Conservation (phyloP, 352 stramenopile species). For the Pythium phragmitis region DNA sequence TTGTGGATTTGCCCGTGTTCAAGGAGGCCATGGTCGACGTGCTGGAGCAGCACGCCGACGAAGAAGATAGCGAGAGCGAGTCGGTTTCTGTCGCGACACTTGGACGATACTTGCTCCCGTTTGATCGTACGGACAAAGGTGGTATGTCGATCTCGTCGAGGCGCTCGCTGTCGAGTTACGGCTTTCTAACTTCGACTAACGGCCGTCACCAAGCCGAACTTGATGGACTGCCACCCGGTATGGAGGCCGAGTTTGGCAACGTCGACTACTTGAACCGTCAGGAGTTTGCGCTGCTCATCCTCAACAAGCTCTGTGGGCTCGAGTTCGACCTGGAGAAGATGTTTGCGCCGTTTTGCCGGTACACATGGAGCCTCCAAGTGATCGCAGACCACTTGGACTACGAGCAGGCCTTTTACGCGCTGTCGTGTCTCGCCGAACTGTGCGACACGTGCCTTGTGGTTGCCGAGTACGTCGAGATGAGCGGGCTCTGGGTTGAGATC, state of each 20-base stretch:
- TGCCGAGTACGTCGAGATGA: conserved; percentile 71
- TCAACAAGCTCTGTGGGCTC: conserved; percentile 82
- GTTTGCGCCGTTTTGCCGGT: conserved; percentile 72
- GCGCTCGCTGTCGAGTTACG: conserved; percentile 71
- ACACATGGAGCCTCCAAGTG: conserved; percentile 80
- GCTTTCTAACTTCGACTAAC: conserved; percentile 51
- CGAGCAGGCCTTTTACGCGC: conserved; percentile 73
- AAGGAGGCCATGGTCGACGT: conserved; percentile 55
- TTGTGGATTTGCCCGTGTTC: conserved; percentile 66
- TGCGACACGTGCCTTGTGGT: conserved; percentile 77
- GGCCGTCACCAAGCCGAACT: conserved; percentile 23
- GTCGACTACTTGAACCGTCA: conserved; percentile 73
- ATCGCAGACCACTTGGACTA: conserved; percentile 80
- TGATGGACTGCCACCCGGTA: conserved; percentile 33
- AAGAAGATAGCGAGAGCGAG: conserved; percentile 58
- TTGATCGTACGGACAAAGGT: conserved; percentile 50
- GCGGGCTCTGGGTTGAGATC: conserved; percentile 78
- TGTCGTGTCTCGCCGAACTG: conserved; percentile 75
- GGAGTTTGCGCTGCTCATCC: conserved; percentile 68
- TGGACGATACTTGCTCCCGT: conserved; percentile 72
- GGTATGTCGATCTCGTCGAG: conserved; percentile 75
- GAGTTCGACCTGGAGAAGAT: conserved; percentile 72
- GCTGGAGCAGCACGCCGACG: conserved; percentile 62
- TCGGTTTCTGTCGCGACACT: conserved; percentile 76
- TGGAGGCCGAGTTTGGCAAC: conserved; percentile 78